These are phyloP conservation scores for Ammopiptanthus mongolicus DNA, from an alignment of 306 rosid genomes.

Conservation along the genomic window DNA sequence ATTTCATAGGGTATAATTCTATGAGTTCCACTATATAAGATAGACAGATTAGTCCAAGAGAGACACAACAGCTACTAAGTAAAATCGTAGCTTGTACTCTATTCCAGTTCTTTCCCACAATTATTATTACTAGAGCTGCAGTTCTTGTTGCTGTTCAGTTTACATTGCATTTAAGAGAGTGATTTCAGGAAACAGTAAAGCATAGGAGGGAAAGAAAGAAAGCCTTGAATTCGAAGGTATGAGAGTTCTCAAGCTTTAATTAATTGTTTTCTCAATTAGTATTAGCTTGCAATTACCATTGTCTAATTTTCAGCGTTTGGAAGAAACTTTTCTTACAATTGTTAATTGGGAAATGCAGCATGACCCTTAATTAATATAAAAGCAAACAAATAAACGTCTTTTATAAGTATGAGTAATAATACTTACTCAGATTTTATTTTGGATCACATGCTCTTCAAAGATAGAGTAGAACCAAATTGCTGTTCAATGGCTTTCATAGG, in stretches of 20 bases:
- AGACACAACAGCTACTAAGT: neutral
- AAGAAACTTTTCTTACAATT: neutral
- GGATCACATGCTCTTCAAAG: no score
- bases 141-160: neutral
- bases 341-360: no score
- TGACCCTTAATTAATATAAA: neutral
- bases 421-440: neutral
- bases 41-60: neutral
- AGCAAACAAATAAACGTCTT: neutral
- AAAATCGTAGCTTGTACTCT: neutral
- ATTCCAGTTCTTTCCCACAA: neutral
- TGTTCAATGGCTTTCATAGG: neutral
- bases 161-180: neutral
- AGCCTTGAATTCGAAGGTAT: neutral
- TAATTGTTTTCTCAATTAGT: neutral
- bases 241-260: neutral
- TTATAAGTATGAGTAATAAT: neutral
- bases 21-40: slow-evolving; percentile 1
- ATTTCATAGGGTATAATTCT: neutral
- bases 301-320: neutral
- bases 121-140: neutral
- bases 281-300: neutral
- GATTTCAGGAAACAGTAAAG: neutral
- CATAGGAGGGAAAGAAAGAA: neutral
- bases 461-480: neutral